Evolutionary conservation across 73 alveolate species (phyloP).

Genomic region (Tetrahymena borealis): DNA sequence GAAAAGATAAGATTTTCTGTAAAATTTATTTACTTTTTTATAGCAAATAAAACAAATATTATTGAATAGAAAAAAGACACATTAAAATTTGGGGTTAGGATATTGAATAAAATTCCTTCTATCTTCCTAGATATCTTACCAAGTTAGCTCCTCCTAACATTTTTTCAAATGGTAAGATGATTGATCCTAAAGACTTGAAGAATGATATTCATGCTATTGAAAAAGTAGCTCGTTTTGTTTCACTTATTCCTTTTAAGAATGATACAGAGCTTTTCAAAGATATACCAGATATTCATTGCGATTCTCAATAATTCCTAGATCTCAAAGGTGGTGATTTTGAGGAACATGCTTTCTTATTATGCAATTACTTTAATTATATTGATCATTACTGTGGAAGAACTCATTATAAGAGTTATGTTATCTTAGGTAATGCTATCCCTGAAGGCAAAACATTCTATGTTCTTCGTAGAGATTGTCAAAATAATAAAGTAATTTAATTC

Average conservation of each 20-base stretch:
- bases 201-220: conserved; percentile 83
- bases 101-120: conserved; percentile 82
- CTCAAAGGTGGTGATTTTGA: conserved; percentile 97
- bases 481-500: neutral
- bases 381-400: conserved; percentile 58
- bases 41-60: conserved; percentile 80
- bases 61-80: conserved; percentile 70
- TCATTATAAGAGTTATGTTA: conserved; percentile 73
- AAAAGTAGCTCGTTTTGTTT: conserved; percentile 93
- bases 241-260: conserved; percentile 92
- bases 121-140: conserved; percentile 81
- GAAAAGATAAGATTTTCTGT: neutral
- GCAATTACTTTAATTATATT: conserved; percentile 92
- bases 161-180: conserved; percentile 23
- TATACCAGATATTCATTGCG: conserved; percentile 96
- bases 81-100: conserved; percentile 87
- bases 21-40: conserved; percentile 72
- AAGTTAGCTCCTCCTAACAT: conserved; percentile 80
- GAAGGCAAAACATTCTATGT: conserved; percentile 98
- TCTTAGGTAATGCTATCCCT: conserved; percentile 96
- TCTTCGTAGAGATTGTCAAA: conserved; percentile 57
- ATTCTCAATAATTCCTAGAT: conserved; percentile 87
- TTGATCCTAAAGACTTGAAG: conserved; percentile 7
- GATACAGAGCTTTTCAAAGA: conserved; percentile 92
- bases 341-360: conserved; percentile 96